A percentile compares a stretch with the other conserved stretches of the same genome.
These are phyloP conservation scores for Logfia minima DNA, from an alignment of 129 eudicot genomes.

Conservation along the genomic window DNA sequence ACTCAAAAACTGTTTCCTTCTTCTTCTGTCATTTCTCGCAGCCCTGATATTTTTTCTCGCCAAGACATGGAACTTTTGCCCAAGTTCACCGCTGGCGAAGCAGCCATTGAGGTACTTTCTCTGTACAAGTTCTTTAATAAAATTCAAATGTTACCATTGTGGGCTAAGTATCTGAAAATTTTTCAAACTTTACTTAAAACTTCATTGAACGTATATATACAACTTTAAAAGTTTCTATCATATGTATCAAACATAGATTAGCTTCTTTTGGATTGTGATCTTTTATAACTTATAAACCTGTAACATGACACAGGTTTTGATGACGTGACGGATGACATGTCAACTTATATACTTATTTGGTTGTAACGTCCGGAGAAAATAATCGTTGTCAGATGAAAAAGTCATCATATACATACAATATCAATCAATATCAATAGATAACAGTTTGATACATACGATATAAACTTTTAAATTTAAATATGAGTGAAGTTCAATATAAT, in stretches of 20 bases:
- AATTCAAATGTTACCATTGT: not conserved
- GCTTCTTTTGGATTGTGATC: too few species aligned
- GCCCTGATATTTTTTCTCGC: conserved; percentile 42
- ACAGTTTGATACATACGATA: not conserved
- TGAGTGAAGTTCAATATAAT: not conserved
- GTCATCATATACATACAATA: not conserved
- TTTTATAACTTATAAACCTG: too few species aligned
- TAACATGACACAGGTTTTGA: not conserved
- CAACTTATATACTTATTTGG: not conserved
- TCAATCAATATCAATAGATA: too few species aligned
- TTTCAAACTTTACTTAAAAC: too few species aligned
- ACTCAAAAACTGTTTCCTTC: conserved; percentile 63
- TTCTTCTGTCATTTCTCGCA: conserved; percentile 34
- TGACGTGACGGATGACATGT: not conserved
- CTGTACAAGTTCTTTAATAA: not conserved
- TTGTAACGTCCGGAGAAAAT: too few species aligned
- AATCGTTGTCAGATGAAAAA: too few species aligned
- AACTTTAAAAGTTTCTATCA: too few species aligned
- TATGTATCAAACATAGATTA: too few species aligned
- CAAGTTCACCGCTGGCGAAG: conserved; percentile 25
- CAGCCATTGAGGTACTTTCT: conserved; percentile 40
- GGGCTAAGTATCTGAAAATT: not conserved
- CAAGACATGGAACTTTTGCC: conserved; percentile 54
- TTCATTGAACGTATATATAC: not conserved
- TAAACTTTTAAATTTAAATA: too few species aligned